These are phyloP conservation scores for Westerdykella ornata DNA, from an alignment of 2,329 filamentous ascomycete species.

Conservation along the genomic window DNA sequence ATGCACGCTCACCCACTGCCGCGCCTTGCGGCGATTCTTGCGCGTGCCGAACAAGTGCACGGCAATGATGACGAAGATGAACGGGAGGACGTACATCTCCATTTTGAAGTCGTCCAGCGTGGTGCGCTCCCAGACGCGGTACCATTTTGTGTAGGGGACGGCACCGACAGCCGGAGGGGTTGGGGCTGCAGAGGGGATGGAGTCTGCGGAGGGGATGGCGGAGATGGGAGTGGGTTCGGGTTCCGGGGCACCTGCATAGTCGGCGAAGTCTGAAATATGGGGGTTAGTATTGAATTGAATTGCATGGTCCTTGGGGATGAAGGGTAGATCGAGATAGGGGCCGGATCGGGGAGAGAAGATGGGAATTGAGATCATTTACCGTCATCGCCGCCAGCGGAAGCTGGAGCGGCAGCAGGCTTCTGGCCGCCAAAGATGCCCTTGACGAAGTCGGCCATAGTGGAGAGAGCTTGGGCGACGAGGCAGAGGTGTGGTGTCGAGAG, in stretches of 20 bases:
- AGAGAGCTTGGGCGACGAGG: constrained; percentile 2
- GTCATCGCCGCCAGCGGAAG: constrained; percentile 49
- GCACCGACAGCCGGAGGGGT: constrained; percentile 36
- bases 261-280: constrained; percentile 61
- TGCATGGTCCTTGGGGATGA: constrained; percentile 1
- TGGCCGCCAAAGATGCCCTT: constrained; percentile 64
- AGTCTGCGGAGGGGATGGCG: constrained; percentile 33
- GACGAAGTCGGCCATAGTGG: constrained; percentile 48
- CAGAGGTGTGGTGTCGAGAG: not conserved
- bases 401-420: constrained; percentile 51
- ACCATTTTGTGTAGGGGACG: constrained; percentile 86
- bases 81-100: constrained; percentile 73
- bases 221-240: constrained; percentile 50
- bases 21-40: constrained; percentile 73
- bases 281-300: constrained; percentile 5
- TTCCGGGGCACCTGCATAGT: constrained; percentile 75
- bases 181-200: constrained; percentile 26
- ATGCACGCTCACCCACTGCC: constrained; percentile 72
- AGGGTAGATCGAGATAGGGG: constrained; percentile 1
- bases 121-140: constrained; percentile 89
- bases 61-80: constrained; percentile 66
- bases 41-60: constrained; percentile 76
- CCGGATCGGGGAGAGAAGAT: not conserved
- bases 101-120: constrained; percentile 75
- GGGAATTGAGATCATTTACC: constrained; percentile 45